These are phyloP conservation scores for Moricandia arvensis DNA, from an alignment of 345 rosid species.

Conservation along the genomic window DNA sequence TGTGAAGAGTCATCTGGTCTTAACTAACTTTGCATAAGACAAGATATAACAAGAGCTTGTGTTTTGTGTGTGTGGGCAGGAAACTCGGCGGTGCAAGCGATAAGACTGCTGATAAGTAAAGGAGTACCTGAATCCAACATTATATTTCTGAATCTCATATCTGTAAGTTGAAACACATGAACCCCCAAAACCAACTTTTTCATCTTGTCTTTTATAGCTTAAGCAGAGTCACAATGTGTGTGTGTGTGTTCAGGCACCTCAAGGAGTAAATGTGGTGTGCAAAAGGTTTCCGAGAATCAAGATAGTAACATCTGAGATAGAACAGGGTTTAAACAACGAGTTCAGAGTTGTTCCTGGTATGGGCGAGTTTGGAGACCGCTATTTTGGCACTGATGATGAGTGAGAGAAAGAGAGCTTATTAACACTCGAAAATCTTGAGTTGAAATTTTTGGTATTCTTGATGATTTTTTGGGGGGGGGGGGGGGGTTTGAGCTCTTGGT, in stretches of 20 bases:
- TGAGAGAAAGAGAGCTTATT: background rate
- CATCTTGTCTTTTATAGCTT: background rate
- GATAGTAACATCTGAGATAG: conserved; percentile 98
- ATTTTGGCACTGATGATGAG: conserved; percentile 91
- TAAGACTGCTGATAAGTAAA: conserved; percentile 70
- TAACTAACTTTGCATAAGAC: background rate
- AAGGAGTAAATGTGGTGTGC: conserved; percentile 92
- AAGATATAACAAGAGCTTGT: background rate
- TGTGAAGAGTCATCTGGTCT: background rate
- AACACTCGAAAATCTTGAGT: background rate
- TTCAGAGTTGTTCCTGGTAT: conserved; percentile 90
- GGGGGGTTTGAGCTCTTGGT: background rate
- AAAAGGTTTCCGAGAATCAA: conserved; percentile 82
- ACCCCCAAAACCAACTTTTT: background rate
- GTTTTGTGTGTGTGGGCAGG: conserved; percentile 38
- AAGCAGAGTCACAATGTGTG: background rate
- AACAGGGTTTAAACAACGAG: conserved; percentile 69
- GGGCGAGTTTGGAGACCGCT: conserved; percentile 97
- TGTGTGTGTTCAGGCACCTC: conserved; percentile 66
- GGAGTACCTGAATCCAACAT: conserved; percentile 88
- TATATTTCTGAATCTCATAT: conserved; percentile 88
- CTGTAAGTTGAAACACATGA: conserved; percentile 50
- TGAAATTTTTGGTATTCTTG: background rate
- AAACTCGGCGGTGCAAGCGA: conserved; percentile 91
- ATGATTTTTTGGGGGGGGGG: background rate